Conservation (phyloP, 169 alveolate species). For the Perkinsus marinus region DNA sequence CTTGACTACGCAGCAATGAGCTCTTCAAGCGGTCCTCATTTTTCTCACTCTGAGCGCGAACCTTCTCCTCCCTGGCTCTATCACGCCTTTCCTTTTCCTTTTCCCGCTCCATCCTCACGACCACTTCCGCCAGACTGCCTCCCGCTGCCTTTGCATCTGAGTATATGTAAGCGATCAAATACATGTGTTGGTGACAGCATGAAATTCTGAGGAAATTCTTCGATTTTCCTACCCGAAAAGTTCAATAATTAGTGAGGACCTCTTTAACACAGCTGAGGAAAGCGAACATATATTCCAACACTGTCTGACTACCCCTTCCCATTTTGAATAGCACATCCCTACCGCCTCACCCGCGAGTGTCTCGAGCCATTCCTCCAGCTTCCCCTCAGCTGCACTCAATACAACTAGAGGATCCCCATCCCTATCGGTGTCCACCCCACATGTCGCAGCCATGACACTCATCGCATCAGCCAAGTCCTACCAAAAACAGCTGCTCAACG, state of each 20-base stretch:
- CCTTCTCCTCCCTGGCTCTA: slow-evolving; percentile 20
- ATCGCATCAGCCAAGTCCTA: neutral
- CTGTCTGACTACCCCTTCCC: no score
- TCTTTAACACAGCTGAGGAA: no score
- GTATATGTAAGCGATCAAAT: neutral
- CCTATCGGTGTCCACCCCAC: slow-evolving; percentile 4
- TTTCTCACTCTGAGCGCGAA: slow-evolving; percentile 15
- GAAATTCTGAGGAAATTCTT: no score
- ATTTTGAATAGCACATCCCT: no score
- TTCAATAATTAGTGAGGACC: no score
- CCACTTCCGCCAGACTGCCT: neutral
- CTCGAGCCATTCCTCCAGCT: slow-evolving; percentile 3
- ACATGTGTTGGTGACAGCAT: no score
- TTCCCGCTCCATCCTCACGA: neutral
- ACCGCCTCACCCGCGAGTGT: neutral
- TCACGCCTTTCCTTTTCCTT: slow-evolving; percentile 23
- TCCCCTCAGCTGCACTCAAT: neutral
- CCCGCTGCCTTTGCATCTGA: neutral
- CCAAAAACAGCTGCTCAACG: neutral
- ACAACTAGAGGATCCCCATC: neutral
- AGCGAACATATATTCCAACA: no score
- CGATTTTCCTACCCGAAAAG: no score
- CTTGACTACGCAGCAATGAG: neutral
- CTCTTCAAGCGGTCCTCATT: slow-evolving; percentile 16
- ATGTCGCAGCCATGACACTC: neutral